Percentiles rank a stretch among this genome's conserved stretches.
phyloP scores from a whole-genome alignment of 2,329 filamentous ascomycete species.

The Fusarium sp. region DNA sequence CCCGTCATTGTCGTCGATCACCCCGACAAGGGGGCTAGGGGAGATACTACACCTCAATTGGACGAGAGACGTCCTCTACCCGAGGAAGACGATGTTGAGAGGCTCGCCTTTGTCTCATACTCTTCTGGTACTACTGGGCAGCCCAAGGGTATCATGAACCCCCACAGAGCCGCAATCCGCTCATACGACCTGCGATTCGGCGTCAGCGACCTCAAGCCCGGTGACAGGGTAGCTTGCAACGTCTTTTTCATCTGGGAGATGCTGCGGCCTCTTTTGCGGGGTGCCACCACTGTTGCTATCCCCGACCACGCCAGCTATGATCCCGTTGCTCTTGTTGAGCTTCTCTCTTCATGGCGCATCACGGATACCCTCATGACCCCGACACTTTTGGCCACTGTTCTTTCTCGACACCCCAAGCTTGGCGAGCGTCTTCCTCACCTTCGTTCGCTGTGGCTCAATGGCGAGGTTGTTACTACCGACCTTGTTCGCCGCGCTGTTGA shows the following conservation, averaged over 20 bases:
- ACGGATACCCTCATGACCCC: conserved; percentile 89
- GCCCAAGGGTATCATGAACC: conserved; percentile 86
- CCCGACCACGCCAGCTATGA: conserved; percentile 84
- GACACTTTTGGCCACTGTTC: conserved; percentile 79
- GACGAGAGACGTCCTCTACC: conserved; percentile 65
- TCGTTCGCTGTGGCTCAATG: conserved; percentile 82
- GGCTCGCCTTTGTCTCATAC: conserved; percentile 84
- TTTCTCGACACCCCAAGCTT: conserved; percentile 76
- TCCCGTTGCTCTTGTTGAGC: conserved; percentile 77
- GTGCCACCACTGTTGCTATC: conserved; percentile 80
- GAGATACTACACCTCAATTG: conserved; percentile 45
- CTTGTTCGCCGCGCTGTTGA: conserved; percentile 76
- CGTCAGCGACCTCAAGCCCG: conserved; percentile 75
- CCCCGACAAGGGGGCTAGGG: conserved; percentile 46
- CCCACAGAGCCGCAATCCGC: conserved; percentile 77
- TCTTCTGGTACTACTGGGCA: conserved; percentile 82
- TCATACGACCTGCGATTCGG: conserved; percentile 81
- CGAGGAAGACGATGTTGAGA: conserved; percentile 75
- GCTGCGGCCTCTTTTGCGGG: conserved; percentile 78
- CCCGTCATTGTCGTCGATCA: conserved; percentile 75
- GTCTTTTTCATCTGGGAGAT: conserved; percentile 92
- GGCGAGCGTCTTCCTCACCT: conserved; percentile 73
- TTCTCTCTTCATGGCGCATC: conserved; percentile 73
- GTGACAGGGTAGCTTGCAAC: conserved; percentile 87
- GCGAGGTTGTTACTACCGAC: conserved; percentile 85